phyloP scores from a whole-genome alignment of 768 basidiomycete genomes.

The Suillus fuscotomentosus region DNA sequence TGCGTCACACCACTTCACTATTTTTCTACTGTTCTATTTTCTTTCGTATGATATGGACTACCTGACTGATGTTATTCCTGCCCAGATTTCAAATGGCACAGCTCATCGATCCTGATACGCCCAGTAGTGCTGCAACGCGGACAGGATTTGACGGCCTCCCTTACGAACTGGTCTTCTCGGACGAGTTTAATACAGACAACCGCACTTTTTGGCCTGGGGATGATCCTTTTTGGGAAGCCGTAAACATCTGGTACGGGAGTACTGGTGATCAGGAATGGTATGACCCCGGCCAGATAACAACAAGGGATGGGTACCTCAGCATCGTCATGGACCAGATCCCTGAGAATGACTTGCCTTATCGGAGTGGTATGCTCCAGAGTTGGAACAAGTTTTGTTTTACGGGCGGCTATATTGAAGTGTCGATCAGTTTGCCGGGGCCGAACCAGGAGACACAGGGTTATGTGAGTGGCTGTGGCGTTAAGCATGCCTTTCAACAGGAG shows the following conservation, averaged over 20 bases:
- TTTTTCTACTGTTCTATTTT: background rate
- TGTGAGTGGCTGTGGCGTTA: slow-evolving; percentile 29
- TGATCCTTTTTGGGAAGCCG: slow-evolving; percentile 72
- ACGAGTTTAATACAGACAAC: slow-evolving; percentile 60
- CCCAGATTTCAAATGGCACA: slow-evolving; percentile 44
- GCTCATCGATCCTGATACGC: slow-evolving; percentile 73
- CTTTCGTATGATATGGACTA: slow-evolving; percentile 10
- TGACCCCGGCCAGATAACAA: slow-evolving; percentile 64
- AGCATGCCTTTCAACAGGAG: background rate
- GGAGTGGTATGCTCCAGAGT: slow-evolving; percentile 78
- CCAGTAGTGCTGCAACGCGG: slow-evolving; percentile 50
- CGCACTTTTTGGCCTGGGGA: slow-evolving; percentile 57
- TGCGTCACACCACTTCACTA: slow-evolving; percentile 21
- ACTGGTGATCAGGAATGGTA: slow-evolving; percentile 79
- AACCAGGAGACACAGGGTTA: slow-evolving; percentile 48
- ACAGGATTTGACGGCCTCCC: slow-evolving; percentile 70
- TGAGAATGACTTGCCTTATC: slow-evolving; percentile 60
- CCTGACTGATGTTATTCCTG: background rate
- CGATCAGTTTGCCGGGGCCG: slow-evolving; percentile 57
- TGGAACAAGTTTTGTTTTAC: slow-evolving; percentile 94
- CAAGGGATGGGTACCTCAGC: slow-evolving; percentile 61
- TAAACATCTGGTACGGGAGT: slow-evolving; percentile 68
- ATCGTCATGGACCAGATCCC: slow-evolving; percentile 61
- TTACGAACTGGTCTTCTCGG: slow-evolving; percentile 67
- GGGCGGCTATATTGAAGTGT: slow-evolving; percentile 70